Percentiles rank a stretch among this genome's conserved stretches.
Evolutionary conservation across 163 green algal genomes (phyloP).

Genomic region (Scenedesmus sp.): DNA sequence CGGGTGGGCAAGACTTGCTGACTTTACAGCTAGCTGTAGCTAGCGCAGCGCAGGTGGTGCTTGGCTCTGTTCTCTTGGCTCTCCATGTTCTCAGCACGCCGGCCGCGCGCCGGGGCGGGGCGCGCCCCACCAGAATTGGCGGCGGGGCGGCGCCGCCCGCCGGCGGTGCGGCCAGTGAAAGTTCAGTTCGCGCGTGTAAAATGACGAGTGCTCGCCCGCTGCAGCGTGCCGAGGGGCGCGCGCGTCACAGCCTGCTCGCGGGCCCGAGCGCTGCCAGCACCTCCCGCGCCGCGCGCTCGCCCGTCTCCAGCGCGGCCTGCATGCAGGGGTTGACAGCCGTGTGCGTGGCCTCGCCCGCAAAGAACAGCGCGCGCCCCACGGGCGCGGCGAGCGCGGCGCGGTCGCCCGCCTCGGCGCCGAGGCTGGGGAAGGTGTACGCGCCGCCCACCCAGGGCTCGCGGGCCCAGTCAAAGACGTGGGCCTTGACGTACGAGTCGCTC

Average conservation of each 20-base stretch:
- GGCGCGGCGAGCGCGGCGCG: slow-evolving; percentile 63
- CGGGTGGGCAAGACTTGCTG: too few relatives aligned
- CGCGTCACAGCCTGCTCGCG: slow-evolving; percentile 38
- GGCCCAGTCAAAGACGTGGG: slow-evolving; percentile 72
- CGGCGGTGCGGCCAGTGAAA: too few relatives aligned
- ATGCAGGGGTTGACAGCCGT: slow-evolving; percentile 80
- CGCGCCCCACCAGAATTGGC: too few relatives aligned
- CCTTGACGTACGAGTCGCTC: slow-evolving; percentile 50
- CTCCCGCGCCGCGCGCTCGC: slow-evolving; percentile 65
- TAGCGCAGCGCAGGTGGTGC: too few relatives aligned
- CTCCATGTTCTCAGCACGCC: too few relatives aligned
- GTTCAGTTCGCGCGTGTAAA: too few relatives aligned
- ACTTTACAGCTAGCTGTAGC: too few relatives aligned
- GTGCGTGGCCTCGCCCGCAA: slow-evolving; percentile 78
- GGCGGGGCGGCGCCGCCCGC: too few relatives aligned
- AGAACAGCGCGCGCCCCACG: slow-evolving; percentile 68
- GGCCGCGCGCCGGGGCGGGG: too few relatives aligned
- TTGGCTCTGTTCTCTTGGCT: too few relatives aligned
- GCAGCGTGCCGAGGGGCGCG: too few relatives aligned
- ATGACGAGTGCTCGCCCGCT: too few relatives aligned
- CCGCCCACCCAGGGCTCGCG: slow-evolving; percentile 37
- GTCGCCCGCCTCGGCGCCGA: slow-evolving; percentile 63
- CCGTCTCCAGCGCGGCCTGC: slow-evolving; percentile 78
- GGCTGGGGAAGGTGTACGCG: slow-evolving; percentile 66
- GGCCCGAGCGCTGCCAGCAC: slow-evolving; percentile 20